Evolutionary conservation across 2,329 filamentous ascomycete species (phyloP), one percentile per base, ranked within the genome.

Genomic region (Dendrostoma leiphaemia): DNA sequence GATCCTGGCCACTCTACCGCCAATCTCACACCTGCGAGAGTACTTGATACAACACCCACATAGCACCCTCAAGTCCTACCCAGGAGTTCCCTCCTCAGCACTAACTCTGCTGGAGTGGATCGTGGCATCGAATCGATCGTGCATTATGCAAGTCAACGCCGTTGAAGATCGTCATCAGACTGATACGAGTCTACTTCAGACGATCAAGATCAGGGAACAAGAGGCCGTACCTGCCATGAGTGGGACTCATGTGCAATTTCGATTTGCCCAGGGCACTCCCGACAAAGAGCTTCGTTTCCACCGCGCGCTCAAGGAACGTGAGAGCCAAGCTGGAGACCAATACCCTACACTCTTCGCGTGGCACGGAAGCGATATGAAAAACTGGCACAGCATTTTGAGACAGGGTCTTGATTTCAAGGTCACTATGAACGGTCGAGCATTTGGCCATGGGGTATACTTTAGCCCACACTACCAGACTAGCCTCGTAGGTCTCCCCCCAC

Each of bases 71-170:
- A 65, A 69, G 3, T 72, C 68, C 37, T 74, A 73, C 59, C 74
- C 81, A 21, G 71, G 78, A 17, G 77, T 96, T 9, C 81, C 86
- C 1, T 80, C 83, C 2, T 80, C 88, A 6, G 82, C 86, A 0
- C 70, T 90, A 3, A 81, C 84, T 19, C 69, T 96, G 0, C 72
- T 97, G 19, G 81, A 89, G 48, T 97, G 92, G 92, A 89, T 96
- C 57, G 83, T 97, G 54, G 89, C 91, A 0, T 96, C 91, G 0
- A 96, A 96, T 63, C 80, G 90, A 43, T 93, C 92, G 1, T 92
- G 87, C 62, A 94, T 97, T 57, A 78, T 93, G 43, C 85, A 93
- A 61, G 85, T 94, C 15, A 57, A 29, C 17, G 34, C 29, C 2
- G 55, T 57, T 19, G 12, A 34, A 13, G 55, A 57, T 15, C 23